Base-by-base conservation (phyloP, 495 filamentous ascomycete species). In the Aspergillus bertholletiae region DNA sequence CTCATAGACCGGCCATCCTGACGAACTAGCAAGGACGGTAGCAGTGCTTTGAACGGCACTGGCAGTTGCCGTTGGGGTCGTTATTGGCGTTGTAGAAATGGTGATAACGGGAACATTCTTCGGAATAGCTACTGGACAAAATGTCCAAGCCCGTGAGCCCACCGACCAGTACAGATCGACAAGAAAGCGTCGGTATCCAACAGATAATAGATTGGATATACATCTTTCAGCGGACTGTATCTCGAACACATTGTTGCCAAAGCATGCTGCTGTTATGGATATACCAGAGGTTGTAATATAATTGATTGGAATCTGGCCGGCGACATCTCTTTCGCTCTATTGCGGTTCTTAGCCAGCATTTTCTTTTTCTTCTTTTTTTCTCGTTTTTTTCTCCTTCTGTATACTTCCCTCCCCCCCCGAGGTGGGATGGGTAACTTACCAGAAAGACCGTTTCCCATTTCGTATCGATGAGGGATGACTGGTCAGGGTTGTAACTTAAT, bases 161-260 rank as follows among this genome's bases (percentile, higher is more conserved):
- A 70, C 51, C 50, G 85, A 85, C 85, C 85, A 88, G 59, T 84
- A 88, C 6, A 87, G 50, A 61, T 88, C 85, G n/a, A 85, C 62
- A 28, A 80, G 63, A 27, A 87, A 77, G 47, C 80, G 74, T 27
- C 76, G 72, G 54, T 81, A 86, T n/a, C 80, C 83, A 8, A 76
- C 67, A 1, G 80, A 74, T 3, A 88, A 71, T 1, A 88, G 69
- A 59, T 85, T 86, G 3, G 83, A 85, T 17, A 87, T 59, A 61
- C 85, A 88, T 59, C 71, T 69, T 15, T 65, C 68, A 7, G 75
- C 76, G 5, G 67, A 64, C 8, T 60, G 58, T 57, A 73, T 67
- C 49, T 80, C 77, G 62, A 80, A 86, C 21, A 69, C 62, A 17
- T 72, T 66, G 55, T 79, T 55, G 9, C 72, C 66, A 60, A 88